Conservation (phyloP, 202 grass and related monocot species). For the Elaeis oleifera region DNA sequence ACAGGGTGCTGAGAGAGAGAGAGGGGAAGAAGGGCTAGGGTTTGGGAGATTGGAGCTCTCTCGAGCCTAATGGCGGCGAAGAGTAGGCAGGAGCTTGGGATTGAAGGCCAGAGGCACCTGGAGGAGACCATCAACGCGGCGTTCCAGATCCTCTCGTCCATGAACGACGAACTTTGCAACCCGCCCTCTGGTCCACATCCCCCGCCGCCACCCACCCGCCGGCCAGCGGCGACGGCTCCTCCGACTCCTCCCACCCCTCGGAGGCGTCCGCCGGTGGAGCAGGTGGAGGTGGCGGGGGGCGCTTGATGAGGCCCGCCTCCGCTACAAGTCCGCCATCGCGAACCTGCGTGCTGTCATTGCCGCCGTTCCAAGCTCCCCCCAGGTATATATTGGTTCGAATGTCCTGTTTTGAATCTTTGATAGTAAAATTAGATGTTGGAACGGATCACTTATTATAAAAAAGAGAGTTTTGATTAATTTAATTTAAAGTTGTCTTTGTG, state of each 20-base stretch:
- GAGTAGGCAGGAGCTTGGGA: constrained; percentile 56
- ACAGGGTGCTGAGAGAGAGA: too few species aligned
- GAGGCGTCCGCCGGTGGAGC: constrained; percentile 6
- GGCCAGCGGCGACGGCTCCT: background rate
- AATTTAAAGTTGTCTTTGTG: background rate
- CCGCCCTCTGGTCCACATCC: constrained; percentile 57
- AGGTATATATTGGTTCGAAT: constrained; percentile 16
- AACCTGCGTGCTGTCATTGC: constrained; percentile 55
- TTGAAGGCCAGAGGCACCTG: constrained; percentile 73
- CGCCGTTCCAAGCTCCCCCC: constrained; percentile 37
- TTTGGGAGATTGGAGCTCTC: too few species aligned
- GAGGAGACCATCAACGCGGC: constrained; percentile 85
- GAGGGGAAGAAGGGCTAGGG: too few species aligned
- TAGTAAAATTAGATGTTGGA: too few species aligned
- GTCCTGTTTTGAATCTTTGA: too few species aligned
- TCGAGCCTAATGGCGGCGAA: constrained; percentile 25
- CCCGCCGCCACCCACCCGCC: constrained; percentile 14
- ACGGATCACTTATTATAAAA: too few species aligned
- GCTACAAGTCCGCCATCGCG: constrained; percentile 61
- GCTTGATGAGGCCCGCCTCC: constrained; percentile 82
- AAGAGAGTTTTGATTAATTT: background rate
- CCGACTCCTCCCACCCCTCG: constrained; percentile 19
- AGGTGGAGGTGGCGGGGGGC: constrained; percentile 48
- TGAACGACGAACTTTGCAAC: constrained; percentile 99
- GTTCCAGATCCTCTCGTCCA: constrained; percentile 93